Evolutionary conservation across 2,329 filamentous ascomycete genomes (phyloP).

Genomic region (Fusarium pseudocircinatum): DNA sequence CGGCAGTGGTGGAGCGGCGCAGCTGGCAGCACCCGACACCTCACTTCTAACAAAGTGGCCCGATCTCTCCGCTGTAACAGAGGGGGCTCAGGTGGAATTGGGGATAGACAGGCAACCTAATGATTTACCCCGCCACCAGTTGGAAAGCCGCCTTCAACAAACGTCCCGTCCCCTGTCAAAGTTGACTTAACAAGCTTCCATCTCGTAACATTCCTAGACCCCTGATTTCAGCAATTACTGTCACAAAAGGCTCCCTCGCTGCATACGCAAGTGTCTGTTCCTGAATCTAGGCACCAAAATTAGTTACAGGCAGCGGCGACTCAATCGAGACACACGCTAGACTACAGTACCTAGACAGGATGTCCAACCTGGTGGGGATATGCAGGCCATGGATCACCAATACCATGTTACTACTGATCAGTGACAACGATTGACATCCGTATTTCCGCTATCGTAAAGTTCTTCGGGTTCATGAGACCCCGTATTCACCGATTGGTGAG

Average conservation of each 20-base stretch:
- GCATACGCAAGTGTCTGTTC: not conserved
- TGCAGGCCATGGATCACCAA: not conserved
- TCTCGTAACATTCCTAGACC: not conserved
- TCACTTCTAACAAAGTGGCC: constrained; percentile 13
- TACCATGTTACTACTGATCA: not conserved
- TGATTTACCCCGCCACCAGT: constrained; percentile 20
- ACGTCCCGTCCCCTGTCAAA: not conserved
- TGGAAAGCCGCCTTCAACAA: not conserved
- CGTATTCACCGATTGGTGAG: not conserved
- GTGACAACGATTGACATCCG: not conserved
- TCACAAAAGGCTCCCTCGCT: not conserved
- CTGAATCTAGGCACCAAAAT: not conserved
- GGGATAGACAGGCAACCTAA: not conserved
- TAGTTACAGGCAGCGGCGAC: not conserved
- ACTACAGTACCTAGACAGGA: not conserved
- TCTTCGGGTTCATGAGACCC: not conserved
- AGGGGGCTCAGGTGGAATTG: constrained; percentile 1
- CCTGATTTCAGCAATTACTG: not conserved
- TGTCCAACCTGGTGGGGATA: not conserved
- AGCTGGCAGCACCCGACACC: not conserved
- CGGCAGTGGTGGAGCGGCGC: constrained; percentile 18
- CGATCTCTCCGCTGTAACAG: constrained; percentile 12
- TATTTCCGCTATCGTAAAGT: not conserved
- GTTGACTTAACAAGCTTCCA: not conserved
- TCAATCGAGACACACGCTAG: not conserved